Percentiles rank a stretch among this genome's conserved stretches.
Conservation (phyloP, 1,139 yeast genomes). For the Debaryomyces coudertii region DNA sequence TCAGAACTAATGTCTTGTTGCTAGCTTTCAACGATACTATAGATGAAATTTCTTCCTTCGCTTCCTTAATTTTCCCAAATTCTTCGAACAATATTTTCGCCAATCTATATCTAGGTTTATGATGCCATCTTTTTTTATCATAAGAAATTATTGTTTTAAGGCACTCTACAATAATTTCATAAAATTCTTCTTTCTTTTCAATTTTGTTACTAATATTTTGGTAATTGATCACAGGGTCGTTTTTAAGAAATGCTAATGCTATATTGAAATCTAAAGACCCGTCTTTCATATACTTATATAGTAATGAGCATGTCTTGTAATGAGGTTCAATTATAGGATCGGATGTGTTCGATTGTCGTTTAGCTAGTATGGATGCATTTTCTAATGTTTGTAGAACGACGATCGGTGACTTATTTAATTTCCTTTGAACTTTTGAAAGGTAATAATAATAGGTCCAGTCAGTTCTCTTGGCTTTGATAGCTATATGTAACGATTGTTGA, state of each 20-base stretch:
- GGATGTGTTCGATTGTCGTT: conserved; percentile 42
- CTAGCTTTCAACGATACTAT: conserved; percentile 69
- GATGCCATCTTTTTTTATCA: conserved; percentile 93
- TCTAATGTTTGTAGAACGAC: conserved; percentile 43
- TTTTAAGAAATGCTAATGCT: conserved; percentile 44
- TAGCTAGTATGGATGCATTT: conserved; percentile 46
- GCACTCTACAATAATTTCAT: conserved; percentile 27
- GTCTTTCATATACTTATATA: conserved; percentile 57
- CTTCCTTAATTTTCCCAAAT: conserved; percentile 52
- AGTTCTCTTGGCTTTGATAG: conserved; percentile 43
- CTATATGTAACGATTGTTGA: conserved; percentile 45
- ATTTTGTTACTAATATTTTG: conserved; percentile 11
- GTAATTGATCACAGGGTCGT: conserved; percentile 33
- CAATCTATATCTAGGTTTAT: conserved; percentile 76
- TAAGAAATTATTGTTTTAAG: conserved; percentile 45
- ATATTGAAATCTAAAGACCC: conserved; percentile 34
- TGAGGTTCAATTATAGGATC: conserved; percentile 75
- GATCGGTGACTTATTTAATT: conserved; percentile 35
- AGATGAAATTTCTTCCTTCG: conserved; percentile 64
- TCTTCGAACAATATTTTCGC: conserved; percentile 65
- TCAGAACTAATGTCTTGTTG: conserved; percentile 73
- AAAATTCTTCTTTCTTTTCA: conserved; percentile 32
- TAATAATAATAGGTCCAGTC: conserved; percentile 70
- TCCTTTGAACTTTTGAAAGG: conserved; percentile 61
- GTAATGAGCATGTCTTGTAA: conserved; percentile 60